A percentile compares a stretch with the other conserved stretches of the same genome.
These are phyloP conservation scores for Dentipellis sp. DNA, from an alignment of 768 basidiomycete genomes.

Conservation along the genomic window DNA sequence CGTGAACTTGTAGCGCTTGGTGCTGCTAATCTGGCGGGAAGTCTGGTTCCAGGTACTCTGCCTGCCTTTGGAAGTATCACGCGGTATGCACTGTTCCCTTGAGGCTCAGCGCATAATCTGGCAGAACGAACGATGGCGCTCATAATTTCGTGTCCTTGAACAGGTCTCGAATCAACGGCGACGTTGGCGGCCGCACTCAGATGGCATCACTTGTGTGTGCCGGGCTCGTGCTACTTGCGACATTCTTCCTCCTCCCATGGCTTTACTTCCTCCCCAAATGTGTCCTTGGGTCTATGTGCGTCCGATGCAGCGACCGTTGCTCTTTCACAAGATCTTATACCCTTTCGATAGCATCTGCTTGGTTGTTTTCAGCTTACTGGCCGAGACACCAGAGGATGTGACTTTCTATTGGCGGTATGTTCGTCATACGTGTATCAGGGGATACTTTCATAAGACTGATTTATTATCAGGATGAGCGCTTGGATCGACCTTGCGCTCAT, in stretches of 20 bases:
- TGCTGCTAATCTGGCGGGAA: slow-evolving; percentile 67
- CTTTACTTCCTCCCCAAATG: slow-evolving; percentile 85
- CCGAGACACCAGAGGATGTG: slow-evolving; percentile 83
- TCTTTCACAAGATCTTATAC: too few relatives aligned
- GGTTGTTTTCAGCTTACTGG: slow-evolving; percentile 76
- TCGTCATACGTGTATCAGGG: not conserved
- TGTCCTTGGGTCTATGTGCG: slow-evolving; percentile 81
- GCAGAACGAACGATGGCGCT: not conserved
- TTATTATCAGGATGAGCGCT: slow-evolving; percentile 60
- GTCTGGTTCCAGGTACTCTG: slow-evolving; percentile 81
- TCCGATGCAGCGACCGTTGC: slow-evolving; percentile 12
- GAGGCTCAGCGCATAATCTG: not conserved
- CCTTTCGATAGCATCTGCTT: slow-evolving; percentile 59
- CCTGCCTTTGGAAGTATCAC: slow-evolving; percentile 94
- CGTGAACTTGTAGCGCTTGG: slow-evolving; percentile 93
- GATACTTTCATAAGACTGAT: not conserved
- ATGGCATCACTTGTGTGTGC: slow-evolving; percentile 81
- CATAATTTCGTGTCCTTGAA: not conserved
- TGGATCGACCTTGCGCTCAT: slow-evolving; percentile 87
- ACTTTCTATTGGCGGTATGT: slow-evolving; percentile 73
- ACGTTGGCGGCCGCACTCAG: slow-evolving; percentile 83
- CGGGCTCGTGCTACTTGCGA: slow-evolving; percentile 65
- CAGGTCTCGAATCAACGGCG: slow-evolving; percentile 81
- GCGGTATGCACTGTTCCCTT: slow-evolving; percentile 34
- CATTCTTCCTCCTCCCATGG: slow-evolving; percentile 83